Evolutionary conservation across 106 monocot species (phyloP), one percentile per base, ranked within the genome.

Genomic region (Phalaenopsis equestris): DNA sequence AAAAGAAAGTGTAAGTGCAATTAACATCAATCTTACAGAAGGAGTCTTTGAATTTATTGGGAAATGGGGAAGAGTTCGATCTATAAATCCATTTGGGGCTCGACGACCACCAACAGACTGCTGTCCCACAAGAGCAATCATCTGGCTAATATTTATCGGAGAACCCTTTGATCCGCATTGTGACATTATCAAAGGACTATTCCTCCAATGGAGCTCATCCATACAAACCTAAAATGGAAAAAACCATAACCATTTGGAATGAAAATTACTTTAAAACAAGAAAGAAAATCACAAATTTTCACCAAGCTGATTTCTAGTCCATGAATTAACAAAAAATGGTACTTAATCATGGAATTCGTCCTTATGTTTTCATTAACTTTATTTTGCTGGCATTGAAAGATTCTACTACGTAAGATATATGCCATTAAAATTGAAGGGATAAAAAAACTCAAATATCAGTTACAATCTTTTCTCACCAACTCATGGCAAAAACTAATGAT

Each of bases 111-210:
- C 98, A 88, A 99, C 98, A 67, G 94, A 93, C 79, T 99, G 98
- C 48, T 99, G 98, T 1, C 98, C 98, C 17, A 99, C 94, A 86
- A 93, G 93, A 41, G 94, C 88, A 88, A 99, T 87, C 98, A 99
- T 99, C 84, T 99, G 94, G 82, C 98, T 93, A 7, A 99, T 99
- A 80, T 99, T 99, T 52, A 90, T 88, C 57, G 86, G 78, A 83
- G 98, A 99, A 84, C 98, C 98, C 84, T 99, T 99, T 41, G 98
- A 99, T 83, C 98, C 98, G 85, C 98, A 99, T 52, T 93, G 92
- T 75, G 93, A 94, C 98, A 99, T 99, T 64, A 99, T 99, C 75
- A 99, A 88, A 55, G 94, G 94, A 78, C 98, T 99, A 83, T 99
- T 99, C 77, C 98, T 86, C 98, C 98, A 99, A 77, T 92, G 93